Conservation (phyloP, 192 early-diverging fungal species). For the Coemansia sp. region DNA sequence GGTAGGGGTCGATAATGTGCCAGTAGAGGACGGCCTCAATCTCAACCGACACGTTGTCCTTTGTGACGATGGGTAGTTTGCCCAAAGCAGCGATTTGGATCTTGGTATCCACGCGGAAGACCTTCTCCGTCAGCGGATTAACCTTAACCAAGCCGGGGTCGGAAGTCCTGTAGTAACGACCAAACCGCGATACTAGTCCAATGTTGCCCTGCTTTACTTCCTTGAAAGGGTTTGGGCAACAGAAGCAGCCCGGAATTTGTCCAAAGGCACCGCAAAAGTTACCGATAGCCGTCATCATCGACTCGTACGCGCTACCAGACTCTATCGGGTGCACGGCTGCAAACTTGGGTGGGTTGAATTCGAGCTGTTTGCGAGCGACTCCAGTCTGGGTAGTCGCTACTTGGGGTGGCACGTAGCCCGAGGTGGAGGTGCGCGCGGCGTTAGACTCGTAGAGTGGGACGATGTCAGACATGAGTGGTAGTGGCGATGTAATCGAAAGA, state of each 20-base stretch:
- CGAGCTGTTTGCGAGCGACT: not conserved
- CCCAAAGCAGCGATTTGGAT: constrained; percentile 66
- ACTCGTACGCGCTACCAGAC: constrained; percentile 29
- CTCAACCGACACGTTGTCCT: constrained; percentile 83
- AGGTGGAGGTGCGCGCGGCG: not conserved
- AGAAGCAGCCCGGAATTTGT: constrained; percentile 51
- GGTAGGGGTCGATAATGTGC: constrained; percentile 77
- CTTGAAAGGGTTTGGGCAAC: constrained; percentile 54
- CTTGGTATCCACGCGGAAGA: constrained; percentile 58
- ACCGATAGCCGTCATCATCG: constrained; percentile 38
- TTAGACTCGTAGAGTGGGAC: constrained; percentile 3
- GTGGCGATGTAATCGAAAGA: too few relatives aligned
- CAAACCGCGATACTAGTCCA: constrained; percentile 51
- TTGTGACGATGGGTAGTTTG: constrained; percentile 77
- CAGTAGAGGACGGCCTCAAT: constrained; percentile 90
- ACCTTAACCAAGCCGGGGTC: constrained; percentile 60
- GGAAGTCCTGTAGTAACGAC: constrained; percentile 56
- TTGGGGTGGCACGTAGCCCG: not conserved
- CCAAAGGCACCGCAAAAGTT: constrained; percentile 39
- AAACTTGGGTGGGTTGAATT: constrained; percentile 38
- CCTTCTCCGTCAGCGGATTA: constrained; percentile 50
- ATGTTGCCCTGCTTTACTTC: constrained; percentile 46
- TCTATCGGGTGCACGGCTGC: constrained; percentile 21
- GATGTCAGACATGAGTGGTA: not conserved
- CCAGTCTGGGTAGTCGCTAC: not conserved